A percentile compares a stretch with the other conserved stretches of the same genome.
phyloP scores from a whole-genome alignment of 352 stramenopile genomes.

The Phytophthora niederhauseri region DNA sequence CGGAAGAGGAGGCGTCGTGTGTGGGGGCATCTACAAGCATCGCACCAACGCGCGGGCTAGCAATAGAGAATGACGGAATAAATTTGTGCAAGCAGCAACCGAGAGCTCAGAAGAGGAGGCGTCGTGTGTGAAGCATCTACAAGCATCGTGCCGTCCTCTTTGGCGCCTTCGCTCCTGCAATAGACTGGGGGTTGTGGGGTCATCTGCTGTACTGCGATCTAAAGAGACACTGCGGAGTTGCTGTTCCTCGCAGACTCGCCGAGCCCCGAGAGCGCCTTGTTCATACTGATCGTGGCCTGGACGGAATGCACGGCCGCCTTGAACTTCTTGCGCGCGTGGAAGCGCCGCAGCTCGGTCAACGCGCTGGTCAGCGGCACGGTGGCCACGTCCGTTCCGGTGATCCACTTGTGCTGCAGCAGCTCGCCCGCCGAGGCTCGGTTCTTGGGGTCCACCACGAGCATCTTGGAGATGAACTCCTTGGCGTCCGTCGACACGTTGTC shows the following conservation, averaged over 20 bases:
- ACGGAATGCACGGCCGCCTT: conserved; percentile 83
- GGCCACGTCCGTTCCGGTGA: conserved; percentile 68
- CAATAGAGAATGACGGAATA: conserved; percentile 34
- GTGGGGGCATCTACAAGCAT: conserved; percentile 2
- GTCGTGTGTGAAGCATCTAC: neutral
- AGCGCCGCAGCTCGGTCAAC: conserved; percentile 76
- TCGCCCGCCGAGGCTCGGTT: conserved; percentile 63
- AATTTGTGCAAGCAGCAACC: conserved; percentile 35
- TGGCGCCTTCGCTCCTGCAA: conserved; percentile 15
- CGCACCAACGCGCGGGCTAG: conserved; percentile 12
- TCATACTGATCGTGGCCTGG: conserved; percentile 82
- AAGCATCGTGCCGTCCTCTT: conserved; percentile 7
- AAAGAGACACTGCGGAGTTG: conserved; percentile 54
- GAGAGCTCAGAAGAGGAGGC: conserved; percentile 19
- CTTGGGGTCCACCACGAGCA: conserved; percentile 86
- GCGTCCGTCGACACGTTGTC: conserved; percentile 89
- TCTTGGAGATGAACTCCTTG: conserved; percentile 90
- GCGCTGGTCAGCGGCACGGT: conserved; percentile 78
- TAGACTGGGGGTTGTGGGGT: conserved; percentile 5
- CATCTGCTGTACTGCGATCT: conserved; percentile 28
- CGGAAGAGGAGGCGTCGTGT: too few species aligned
- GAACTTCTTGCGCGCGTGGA: conserved; percentile 86
- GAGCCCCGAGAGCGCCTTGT: conserved; percentile 62
- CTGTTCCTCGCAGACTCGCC: conserved; percentile 30
- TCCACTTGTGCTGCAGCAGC: conserved; percentile 79